phyloP scores from a whole-genome alignment of 75 land plant genomes.

The Cryptomeria japonica region DNA sequence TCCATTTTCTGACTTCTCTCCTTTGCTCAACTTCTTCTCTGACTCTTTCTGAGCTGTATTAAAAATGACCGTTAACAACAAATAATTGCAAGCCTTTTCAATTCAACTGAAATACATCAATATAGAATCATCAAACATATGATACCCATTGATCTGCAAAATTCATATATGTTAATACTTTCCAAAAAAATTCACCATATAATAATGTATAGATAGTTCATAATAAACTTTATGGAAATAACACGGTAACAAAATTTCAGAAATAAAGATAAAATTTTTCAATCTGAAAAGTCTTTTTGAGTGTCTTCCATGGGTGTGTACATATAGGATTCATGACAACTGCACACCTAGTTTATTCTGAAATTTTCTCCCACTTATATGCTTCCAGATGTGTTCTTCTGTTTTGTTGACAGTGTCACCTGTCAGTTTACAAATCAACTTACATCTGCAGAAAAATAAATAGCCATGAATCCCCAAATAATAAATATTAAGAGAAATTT shows the following conservation, averaged over 20 bases:
- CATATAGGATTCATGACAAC: background rate
- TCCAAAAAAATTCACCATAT: background rate
- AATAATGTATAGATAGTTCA: background rate
- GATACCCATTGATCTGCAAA: background rate
- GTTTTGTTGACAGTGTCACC: conserved; percentile 73
- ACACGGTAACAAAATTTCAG: background rate
- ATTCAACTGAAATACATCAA: background rate
- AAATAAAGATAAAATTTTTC: background rate
- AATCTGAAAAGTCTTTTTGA: background rate
- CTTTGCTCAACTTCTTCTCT: conserved; percentile 11
- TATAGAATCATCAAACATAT: background rate
- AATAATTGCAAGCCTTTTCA: background rate
- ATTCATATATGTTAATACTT: background rate
- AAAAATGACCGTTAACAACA: background rate
- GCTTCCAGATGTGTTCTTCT: conserved; percentile 96
- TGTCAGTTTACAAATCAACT: conserved; percentile 76
- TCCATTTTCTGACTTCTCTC: conserved; percentile 10
- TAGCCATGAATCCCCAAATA: background rate
- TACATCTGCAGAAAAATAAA: conserved; percentile 41
- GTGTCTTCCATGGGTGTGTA: background rate
- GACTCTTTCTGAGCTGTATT: conserved; percentile 43
- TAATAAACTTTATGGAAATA: background rate
- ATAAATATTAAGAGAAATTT: background rate
- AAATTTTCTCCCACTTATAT: conserved; percentile 75
- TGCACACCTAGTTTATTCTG: conserved; percentile 64